Base-by-base conservation (phyloP, 2,329 filamentous ascomycete species). In the Epichloe bromicola region DNA sequence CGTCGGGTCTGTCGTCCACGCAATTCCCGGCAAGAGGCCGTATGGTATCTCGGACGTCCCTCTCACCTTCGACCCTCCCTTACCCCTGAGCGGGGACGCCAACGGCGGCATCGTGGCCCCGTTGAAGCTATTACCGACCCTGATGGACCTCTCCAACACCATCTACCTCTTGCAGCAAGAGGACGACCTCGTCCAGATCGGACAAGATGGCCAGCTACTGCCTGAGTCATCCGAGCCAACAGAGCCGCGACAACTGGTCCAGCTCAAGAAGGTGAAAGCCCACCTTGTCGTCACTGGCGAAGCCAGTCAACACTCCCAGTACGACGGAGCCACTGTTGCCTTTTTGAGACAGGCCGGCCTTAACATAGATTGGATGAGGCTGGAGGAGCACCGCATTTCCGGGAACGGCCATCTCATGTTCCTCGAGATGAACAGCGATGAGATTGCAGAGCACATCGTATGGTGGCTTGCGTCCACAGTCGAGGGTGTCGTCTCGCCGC, bases 391-490 rank as follows among this genome's bases (percentile, higher is more conserved):
- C 1, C 68, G 67, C 0, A 70, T 80, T 1, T 59, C 63, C 20
- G 78, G 78, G 0, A 81, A 82, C 53, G 76, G 74, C 0, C 77
- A 79, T 56, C 68, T 80, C 52, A 67, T 74, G 63, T 76, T 76
- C 44, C 57, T 79, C 36, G 76, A 79, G 63, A 68, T 64, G 56
- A 79, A 80, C 57, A 78, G 70, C 52, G 55, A 68, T 34, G 57
- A 65, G 0, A 65, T 78, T 49, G 71, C 70, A 38, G 36, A n/a
- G 5, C 15, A 1, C 7, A 38, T 38, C 15, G 4, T 38, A 1
- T 38, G 36, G 36, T 38, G 36, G 36, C 2, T 70, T 4, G 4
- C 7, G 11, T 2, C 14, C 3, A 14, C 19, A 10, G 26, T 41
- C 6, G 12, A 20, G 8, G 34, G 38, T 7, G 6, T 38, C n/a